Conservation (phyloP, 306 rosid species). For the Adenanthera pavonina region DNA sequence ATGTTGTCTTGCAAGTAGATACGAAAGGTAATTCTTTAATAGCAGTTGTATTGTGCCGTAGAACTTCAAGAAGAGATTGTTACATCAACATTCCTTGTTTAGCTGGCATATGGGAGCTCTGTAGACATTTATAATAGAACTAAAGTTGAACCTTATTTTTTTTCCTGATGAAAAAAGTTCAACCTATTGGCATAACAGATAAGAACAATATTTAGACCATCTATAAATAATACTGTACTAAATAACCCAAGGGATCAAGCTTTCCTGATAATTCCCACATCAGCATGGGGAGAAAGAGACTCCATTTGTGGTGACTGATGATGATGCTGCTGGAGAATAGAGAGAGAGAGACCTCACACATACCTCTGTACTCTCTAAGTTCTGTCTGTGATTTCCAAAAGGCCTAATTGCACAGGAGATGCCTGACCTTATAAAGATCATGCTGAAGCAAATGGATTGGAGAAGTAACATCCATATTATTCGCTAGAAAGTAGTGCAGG, state of each 20-base stretch:
- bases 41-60: not conserved
- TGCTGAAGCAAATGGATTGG: not conserved
- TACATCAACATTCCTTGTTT: too few species aligned
- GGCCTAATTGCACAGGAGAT: not conserved
- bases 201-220: constrained; percentile 2
- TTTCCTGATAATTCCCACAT: not conserved
- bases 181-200: not conserved
- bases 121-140: not conserved
- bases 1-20: not conserved
- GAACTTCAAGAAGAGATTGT: not conserved
- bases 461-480: not conserved
- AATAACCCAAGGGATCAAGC: not conserved
- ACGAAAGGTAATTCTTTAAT: not conserved
- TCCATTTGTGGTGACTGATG: not conserved
- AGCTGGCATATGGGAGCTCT: not conserved
- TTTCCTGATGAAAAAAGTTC: too few species aligned
- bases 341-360: not conserved
- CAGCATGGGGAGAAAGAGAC: not conserved
- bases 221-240: not conserved
- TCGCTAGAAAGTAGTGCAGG: not conserved
- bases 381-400: not conserved
- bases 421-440: not conserved
- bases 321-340: not conserved
- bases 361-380: not conserved
- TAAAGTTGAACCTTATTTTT: not conserved